A percentile compares a stretch with the other conserved stretches of the same genome.
Conservation (phyloP, 2,329 filamentous ascomycete genomes). For the Rhynchosporium graminicola region DNA sequence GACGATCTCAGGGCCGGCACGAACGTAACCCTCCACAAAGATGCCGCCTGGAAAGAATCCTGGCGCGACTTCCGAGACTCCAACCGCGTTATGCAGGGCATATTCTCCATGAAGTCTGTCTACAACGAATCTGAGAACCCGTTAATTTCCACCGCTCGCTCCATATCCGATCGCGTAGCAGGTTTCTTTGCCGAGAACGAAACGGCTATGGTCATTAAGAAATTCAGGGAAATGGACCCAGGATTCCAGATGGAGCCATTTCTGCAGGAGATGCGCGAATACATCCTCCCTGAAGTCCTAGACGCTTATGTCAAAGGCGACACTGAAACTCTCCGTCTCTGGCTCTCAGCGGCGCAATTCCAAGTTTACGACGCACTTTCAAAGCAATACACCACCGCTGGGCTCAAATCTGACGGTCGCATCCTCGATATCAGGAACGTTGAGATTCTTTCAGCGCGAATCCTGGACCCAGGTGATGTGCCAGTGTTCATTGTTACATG, state of each 20-base stretch:
- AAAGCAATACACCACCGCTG: constrained; percentile 91
- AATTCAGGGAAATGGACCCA: constrained; percentile 94
- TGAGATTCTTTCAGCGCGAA: constrained; percentile 78
- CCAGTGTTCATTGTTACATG: constrained; percentile 98
- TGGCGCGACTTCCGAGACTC: constrained; percentile 94
- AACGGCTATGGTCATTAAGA: constrained; percentile 96
- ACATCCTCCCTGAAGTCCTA: constrained; percentile 94
- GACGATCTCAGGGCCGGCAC: constrained; percentile 75
- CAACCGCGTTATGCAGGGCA: constrained; percentile 82
- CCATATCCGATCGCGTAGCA: constrained; percentile 88
- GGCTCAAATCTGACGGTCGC: constrained; percentile 90
- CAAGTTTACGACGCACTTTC: constrained; percentile 96
- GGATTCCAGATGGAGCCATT: constrained; percentile 94
- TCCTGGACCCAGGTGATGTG: constrained; percentile 82
- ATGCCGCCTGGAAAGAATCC: constrained; percentile 96
- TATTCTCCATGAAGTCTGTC: constrained; percentile 81
- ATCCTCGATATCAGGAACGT: constrained; percentile 95
- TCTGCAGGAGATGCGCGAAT: constrained; percentile 92
- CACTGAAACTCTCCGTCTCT: constrained; percentile 83
- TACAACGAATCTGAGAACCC: constrained; percentile 99
- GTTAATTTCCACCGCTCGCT: constrained; percentile 82
- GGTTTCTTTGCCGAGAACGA: constrained; percentile 99
- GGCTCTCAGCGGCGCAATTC: constrained; percentile 95
- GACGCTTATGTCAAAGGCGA: constrained; percentile 99
- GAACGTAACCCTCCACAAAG: constrained; percentile 93